These are phyloP conservation scores for Plasmodium sp. DNA, from an alignment of 169 alveolate species.

Conservation along the genomic window DNA sequence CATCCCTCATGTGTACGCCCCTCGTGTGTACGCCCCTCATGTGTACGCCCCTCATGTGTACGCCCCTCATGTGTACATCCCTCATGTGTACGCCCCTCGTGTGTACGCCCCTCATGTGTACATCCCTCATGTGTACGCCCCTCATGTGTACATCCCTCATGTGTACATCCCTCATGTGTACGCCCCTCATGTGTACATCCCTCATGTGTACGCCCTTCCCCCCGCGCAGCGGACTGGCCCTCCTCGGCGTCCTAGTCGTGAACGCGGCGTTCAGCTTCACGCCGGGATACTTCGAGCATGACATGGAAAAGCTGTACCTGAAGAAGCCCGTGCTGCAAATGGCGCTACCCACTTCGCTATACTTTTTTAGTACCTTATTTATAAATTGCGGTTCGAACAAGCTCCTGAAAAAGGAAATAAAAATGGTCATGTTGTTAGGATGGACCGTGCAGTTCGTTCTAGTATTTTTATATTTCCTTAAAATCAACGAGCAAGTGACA, in stretches of 20 bases:
- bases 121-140: background rate
- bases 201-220: background rate
- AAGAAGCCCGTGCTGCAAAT: slow-evolving; percentile 2
- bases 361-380: slow-evolving; percentile 20
- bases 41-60: background rate
- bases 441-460: slow-evolving; percentile 48
- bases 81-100: no score
- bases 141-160: background rate
- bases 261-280: background rate
- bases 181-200: background rate
- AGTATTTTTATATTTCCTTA: slow-evolving; percentile 17
- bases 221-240: background rate
- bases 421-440: background rate
- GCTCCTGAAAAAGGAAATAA: slow-evolving; percentile 5
- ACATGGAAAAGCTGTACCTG: slow-evolving; percentile 16
- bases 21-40: background rate
- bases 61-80: background rate
- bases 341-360: slow-evolving; percentile 8
- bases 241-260: background rate
- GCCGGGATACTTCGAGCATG: slow-evolving; percentile 24
- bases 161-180: background rate
- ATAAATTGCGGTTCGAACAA: slow-evolving; percentile 21
- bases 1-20: background rate
- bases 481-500: background rate
- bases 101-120: background rate